Conservation (phyloP, 2,329 filamentous ascomycete genomes). For the Colletotrichum zoysiae region DNA sequence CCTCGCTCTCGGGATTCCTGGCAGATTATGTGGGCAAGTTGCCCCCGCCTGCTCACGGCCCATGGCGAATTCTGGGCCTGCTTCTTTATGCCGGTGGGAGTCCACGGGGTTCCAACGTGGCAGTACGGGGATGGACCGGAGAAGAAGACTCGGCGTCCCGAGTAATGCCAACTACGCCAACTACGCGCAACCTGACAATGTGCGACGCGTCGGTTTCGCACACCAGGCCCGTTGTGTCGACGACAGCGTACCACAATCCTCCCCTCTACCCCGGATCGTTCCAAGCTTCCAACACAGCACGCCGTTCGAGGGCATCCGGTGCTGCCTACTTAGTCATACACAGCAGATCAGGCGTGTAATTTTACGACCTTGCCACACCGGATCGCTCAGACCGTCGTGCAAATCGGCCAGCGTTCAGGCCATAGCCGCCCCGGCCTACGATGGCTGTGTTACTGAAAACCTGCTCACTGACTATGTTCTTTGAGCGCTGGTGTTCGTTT, state of each 20-base stretch:
- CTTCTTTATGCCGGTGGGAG: not conserved
- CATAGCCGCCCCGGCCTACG: not conserved
- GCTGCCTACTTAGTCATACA: slow-evolving; percentile 17
- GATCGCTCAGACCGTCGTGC: slow-evolving; percentile 17
- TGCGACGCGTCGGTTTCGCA: slow-evolving; percentile 13
- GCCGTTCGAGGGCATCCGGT: not conserved
- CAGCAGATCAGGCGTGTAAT: not conserved
- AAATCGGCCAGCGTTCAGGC: not conserved
- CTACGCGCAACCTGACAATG: slow-evolving; percentile 19
- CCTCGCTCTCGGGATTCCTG: slow-evolving; percentile 20
- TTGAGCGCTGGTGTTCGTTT: not conserved
- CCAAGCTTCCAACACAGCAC: not conserved
- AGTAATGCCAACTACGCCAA: not conserved
- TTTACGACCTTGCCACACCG: not conserved
- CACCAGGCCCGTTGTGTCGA: slow-evolving; percentile 9
- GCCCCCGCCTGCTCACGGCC: slow-evolving; percentile 17
- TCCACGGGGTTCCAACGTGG: not conserved
- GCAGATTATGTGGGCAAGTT: slow-evolving; percentile 24
- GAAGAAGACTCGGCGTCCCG: slow-evolving; percentile 3
- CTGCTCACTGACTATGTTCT: not conserved
- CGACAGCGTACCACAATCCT: not conserved
- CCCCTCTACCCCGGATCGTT: not conserved
- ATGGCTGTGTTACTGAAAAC: not conserved
- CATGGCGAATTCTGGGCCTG: slow-evolving; percentile 7
- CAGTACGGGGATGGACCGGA: not conserved